These are phyloP conservation scores for Aurantiochytrium sp. DNA, from an alignment of 108 stramenopile species.

Conservation along the genomic window DNA sequence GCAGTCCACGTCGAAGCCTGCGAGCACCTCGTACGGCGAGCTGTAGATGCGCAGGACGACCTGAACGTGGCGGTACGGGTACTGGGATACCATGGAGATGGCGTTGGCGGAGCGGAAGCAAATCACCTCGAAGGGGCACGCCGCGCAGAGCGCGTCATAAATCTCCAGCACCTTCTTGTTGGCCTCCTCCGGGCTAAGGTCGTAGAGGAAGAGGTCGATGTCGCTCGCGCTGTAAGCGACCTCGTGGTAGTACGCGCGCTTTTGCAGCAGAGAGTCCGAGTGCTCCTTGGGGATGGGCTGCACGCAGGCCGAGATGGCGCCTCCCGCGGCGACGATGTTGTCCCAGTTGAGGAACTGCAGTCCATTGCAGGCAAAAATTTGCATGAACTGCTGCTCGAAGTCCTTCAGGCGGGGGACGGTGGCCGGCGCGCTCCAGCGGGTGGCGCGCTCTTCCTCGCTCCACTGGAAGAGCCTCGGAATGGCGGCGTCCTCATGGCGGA, in stretches of 20 bases:
- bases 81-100: slow-evolving; percentile 49
- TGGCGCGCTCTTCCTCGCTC: background rate
- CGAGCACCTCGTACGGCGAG: slow-evolving; percentile 48
- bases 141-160: slow-evolving; percentile 48
- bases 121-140: slow-evolving; percentile 44
- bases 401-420: background rate
- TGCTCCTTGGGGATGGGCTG: slow-evolving; percentile 37
- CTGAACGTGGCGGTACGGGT: slow-evolving; percentile 53
- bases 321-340: slow-evolving; percentile 51
- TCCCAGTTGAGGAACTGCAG: slow-evolving; percentile 48
- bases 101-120: slow-evolving; percentile 44
- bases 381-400: background rate
- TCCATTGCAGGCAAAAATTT: slow-evolving; percentile 35
- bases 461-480: background rate
- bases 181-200: slow-evolving; percentile 42
- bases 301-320: slow-evolving; percentile 45
- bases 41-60: slow-evolving; percentile 54
- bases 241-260: slow-evolving; percentile 38
- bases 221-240: slow-evolving; percentile 38
- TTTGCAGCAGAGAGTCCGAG: background rate
- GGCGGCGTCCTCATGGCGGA: background rate
- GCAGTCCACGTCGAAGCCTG: slow-evolving; percentile 55
- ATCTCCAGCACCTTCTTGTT: slow-evolving; percentile 43
- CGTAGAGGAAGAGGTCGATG: slow-evolving; percentile 51
- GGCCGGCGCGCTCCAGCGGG: background rate